Conservation (phyloP, 1,139 yeast species). For the Kodamaea alishanica region DNA sequence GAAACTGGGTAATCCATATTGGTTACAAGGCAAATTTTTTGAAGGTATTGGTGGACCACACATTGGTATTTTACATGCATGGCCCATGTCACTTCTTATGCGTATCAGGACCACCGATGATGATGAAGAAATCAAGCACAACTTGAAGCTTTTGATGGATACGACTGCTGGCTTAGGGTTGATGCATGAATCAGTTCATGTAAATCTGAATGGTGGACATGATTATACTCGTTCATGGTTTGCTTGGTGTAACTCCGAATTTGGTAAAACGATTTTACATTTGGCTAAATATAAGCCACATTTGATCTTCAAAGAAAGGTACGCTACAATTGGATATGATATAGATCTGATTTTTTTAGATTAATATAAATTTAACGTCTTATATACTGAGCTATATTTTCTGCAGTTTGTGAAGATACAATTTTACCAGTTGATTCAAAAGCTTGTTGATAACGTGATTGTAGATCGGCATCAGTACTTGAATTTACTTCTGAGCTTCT, state of each 20-base stretch:
- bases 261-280: slow-evolving; percentile 77
- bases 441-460: slow-evolving; percentile 69
- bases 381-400: slow-evolving; percentile 65
- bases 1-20: slow-evolving; percentile 75
- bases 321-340: slow-evolving; percentile 23
- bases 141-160: slow-evolving; percentile 50
- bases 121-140: slow-evolving; percentile 58
- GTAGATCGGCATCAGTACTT: slow-evolving; percentile 50
- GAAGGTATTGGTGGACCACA: slow-evolving; percentile 91
- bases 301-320: slow-evolving; percentile 54
- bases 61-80: slow-evolving; percentile 72
- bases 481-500: slow-evolving; percentile 56
- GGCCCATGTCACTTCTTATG: slow-evolving; percentile 85
- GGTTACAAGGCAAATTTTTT: slow-evolving; percentile 55
- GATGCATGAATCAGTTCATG: slow-evolving; percentile 81
- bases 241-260: slow-evolving; percentile 92
- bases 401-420: slow-evolving; percentile 65
- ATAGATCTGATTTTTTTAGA: slow-evolving; percentile 19
- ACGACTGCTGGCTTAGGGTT: slow-evolving; percentile 74
- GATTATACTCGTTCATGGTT: slow-evolving; percentile 78
- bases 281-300: slow-evolving; percentile 73
- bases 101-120: slow-evolving; percentile 71
- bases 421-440: slow-evolving; percentile 60
- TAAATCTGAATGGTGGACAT: slow-evolving; percentile 46
- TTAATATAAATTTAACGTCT: slow-evolving; percentile 15